phyloP scores from a whole-genome alignment of 176 grass and related monocot genomes.

The Canna indica region DNA sequence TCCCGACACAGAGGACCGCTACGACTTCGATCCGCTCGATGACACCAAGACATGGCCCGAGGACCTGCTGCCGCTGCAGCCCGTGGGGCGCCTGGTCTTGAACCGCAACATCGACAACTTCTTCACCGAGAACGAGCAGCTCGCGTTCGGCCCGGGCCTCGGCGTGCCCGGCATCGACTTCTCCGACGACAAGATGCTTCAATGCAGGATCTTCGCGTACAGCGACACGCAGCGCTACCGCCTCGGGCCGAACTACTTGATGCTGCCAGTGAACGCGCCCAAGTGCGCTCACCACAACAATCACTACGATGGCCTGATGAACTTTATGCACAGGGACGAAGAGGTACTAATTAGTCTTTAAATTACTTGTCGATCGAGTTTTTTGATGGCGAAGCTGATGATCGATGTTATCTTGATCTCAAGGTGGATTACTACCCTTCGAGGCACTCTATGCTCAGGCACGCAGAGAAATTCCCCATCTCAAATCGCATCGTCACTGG shows the following conservation, averaged over 20 bases:
- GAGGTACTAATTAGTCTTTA: slow-evolving; percentile 28
- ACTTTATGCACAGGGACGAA: slow-evolving; percentile 78
- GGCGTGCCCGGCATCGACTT: slow-evolving; percentile 86
- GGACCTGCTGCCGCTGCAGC: slow-evolving; percentile 54
- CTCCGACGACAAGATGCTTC: slow-evolving; percentile 98
- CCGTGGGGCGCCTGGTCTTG: slow-evolving; percentile 57
- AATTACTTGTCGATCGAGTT: not conserved
- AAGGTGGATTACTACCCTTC: slow-evolving; percentile 81
- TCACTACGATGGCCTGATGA: slow-evolving; percentile 74
- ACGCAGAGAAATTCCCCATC: slow-evolving; percentile 33
- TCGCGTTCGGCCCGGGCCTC: slow-evolving; percentile 65
- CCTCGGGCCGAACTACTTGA: slow-evolving; percentile 73
- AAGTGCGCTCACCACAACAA: slow-evolving; percentile 60
- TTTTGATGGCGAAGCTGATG: not conserved
- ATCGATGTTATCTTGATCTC: not conserved
- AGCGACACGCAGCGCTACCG: slow-evolving; percentile 83
- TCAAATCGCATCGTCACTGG: slow-evolving; percentile 28
- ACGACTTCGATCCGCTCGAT: slow-evolving; percentile 82
- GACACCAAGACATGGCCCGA: slow-evolving; percentile 97
- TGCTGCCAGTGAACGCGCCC: slow-evolving; percentile 82
- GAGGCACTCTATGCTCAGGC: slow-evolving; percentile 48
- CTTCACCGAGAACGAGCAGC: slow-evolving; percentile 94
- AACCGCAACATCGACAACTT: slow-evolving; percentile 93
- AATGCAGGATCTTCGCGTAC: slow-evolving; percentile 86
- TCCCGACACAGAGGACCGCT: slow-evolving; percentile 47